These are phyloP conservation scores for Alternaria brassicicola DNA, from an alignment of 2,329 filamentous ascomycete genomes.

Conservation along the genomic window DNA sequence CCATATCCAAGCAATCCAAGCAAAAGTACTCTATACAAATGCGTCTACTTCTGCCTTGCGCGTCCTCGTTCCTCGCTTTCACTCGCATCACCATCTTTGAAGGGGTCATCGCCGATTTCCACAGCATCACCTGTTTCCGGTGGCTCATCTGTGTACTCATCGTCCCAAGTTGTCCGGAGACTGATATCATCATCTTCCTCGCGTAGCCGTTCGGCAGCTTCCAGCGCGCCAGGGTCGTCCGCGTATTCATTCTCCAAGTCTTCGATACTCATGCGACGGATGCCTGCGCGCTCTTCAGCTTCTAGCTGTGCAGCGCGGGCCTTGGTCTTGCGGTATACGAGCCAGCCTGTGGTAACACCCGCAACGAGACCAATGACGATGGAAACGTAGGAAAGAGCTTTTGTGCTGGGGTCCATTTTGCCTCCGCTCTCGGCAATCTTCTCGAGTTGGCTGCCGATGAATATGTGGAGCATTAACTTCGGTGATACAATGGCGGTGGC, in stretches of 20 bases:
- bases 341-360: conserved; percentile 76
- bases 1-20: not conserved
- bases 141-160: conserved; percentile 52
- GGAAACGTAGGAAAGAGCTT: conserved; percentile 80
- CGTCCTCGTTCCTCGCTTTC: conserved; percentile 29
- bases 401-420: conserved; percentile 79
- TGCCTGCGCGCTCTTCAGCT: conserved; percentile 52
- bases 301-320: conserved; percentile 57
- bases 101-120: conserved; percentile 52
- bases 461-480: conserved; percentile 89
- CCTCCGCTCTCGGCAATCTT: conserved; percentile 82
- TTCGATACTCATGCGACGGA: conserved; percentile 40
- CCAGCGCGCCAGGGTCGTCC: conserved; percentile 54
- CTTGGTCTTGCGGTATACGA: conserved; percentile 76
- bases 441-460: conserved; percentile 85
- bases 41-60: conserved; percentile 8
- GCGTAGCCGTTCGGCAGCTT: conserved; percentile 47
- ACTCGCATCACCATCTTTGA: conserved; percentile 50
- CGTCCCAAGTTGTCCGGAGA: conserved; percentile 57
- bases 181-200: conserved; percentile 61
- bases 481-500: conserved; percentile 84
- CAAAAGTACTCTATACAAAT: not conserved
- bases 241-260: conserved; percentile 50
- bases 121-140: conserved; percentile 50
- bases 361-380: conserved; percentile 75